Base-by-base conservation (phyloP, 2,329 filamentous ascomycete species). In the Fusarium pseudoanthophilum region DNA sequence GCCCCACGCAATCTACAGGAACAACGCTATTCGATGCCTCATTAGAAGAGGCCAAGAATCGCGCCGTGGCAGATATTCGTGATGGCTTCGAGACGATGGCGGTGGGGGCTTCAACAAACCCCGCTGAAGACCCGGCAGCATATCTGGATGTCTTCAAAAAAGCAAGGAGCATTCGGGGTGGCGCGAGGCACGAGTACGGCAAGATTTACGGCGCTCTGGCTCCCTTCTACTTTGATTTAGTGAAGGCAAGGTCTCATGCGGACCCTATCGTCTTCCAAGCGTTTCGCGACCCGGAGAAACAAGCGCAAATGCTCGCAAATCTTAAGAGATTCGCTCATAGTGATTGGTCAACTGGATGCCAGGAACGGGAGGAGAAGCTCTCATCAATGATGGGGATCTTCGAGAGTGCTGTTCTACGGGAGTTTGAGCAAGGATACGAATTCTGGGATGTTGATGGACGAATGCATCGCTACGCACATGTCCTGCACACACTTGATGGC, bases 391-490 rank as follows among this genome's bases (percentile, higher is more conserved):
- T 92, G 73, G 88, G 88, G 42, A 91, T 96, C 67, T 99, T 99
- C 78, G 95, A 98, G 83, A 95, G 92, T 64, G 95, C 95, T 7
- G 95, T 97, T 7, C 84, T 98, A 58, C 89, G 93, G 55, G 96
- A 99, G 80, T 99, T 99, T 75, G 93, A 97, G 82, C 93, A 96
- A 78, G 96, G 94, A 8, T 97, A 97, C 75, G 94, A 96, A 80
- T 91, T 91, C 48, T 93, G 92, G 84, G 95, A 99, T 80, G 91
- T 97, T 60, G 93, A 97, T 73, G 95, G 94, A 5, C 88, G 91
- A 60, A 98, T 98, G 95, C 91, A 89, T 75, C 90, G 93, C 78
- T 98, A 97, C 82, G 95, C 95, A 5, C 91, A 94, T 76, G 95
- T 99, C 21, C 84, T 99, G 64, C 91, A 93, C 65, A 88, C 89